Percentiles rank a stretch among this genome's conserved stretches.
Conservation (phyloP, 352 stramenopile genomes). For the Pythium aristosporum region DNA sequence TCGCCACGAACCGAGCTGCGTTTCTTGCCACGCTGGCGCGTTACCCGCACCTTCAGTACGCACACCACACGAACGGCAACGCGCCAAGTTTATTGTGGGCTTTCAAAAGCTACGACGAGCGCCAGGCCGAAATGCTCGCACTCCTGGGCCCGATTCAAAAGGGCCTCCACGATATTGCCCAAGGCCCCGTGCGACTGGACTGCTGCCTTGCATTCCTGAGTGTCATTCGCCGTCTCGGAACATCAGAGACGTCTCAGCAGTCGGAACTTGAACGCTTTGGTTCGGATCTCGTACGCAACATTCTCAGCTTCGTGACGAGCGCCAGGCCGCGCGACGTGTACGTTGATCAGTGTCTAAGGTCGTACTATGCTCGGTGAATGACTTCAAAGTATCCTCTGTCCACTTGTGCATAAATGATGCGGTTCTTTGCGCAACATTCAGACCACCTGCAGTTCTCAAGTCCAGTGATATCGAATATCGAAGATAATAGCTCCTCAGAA, state of each 20-base stretch:
- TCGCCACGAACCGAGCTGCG: neutral
- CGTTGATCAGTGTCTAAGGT: neutral
- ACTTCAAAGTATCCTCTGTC: neutral
- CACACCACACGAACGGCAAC: neutral
- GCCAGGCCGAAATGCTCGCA: neutral
- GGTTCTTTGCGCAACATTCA: neutral
- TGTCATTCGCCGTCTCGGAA: neutral
- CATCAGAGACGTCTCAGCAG: neutral
- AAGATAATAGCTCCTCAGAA: neutral
- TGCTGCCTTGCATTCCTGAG: neutral
- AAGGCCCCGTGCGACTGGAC: neutral
- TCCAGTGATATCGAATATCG: conserved; percentile 3
- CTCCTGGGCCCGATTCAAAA: neutral
- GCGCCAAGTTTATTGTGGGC: neutral
- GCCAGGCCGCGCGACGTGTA: neutral
- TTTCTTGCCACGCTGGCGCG: neutral
- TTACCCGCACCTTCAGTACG: neutral
- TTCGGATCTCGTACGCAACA: neutral
- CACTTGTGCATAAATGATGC: neutral
- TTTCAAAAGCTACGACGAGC: neutral
- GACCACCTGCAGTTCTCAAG: neutral
- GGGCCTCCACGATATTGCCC: neutral
- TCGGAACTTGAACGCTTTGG: neutral
- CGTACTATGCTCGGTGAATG: neutral
- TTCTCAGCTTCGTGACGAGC: neutral